Conservation (phyloP, 2,329 filamentous ascomycete genomes). For the Cladophialophora bantiana region DNA sequence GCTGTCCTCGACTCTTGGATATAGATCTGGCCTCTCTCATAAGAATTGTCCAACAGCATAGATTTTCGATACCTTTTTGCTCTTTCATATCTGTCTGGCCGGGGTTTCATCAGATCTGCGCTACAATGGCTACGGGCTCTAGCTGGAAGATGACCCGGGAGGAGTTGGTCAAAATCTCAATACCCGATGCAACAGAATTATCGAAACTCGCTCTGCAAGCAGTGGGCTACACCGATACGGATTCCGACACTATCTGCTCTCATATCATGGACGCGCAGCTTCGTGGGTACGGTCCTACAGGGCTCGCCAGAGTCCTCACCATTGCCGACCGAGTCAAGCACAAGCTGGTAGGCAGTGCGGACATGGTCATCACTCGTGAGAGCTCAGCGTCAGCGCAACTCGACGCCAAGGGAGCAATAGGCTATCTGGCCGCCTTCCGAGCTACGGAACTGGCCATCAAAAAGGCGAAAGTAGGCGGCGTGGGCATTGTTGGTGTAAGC, state of each 20-base stretch:
- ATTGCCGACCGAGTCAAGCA: constrained; percentile 13
- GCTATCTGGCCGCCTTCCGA: constrained; percentile 21
- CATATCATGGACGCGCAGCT: constrained; percentile 21
- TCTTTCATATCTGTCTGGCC: background rate
- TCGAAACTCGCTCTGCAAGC: background rate
- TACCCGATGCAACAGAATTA: background rate
- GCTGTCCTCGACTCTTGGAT: background rate
- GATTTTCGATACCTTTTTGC: background rate
- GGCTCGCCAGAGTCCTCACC: constrained; percentile 18
- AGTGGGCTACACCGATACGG: background rate
- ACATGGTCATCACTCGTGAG: constrained; percentile 14
- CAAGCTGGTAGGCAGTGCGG: background rate
- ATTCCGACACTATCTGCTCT: background rate
- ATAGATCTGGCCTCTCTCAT: no score
- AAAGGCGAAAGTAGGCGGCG: constrained; percentile 26
- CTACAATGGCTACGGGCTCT: constrained; percentile 5
- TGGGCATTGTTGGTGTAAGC: constrained; percentile 19
- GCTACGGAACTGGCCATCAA: constrained; percentile 24
- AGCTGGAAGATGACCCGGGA: constrained; percentile 14
- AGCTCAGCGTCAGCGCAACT: constrained; percentile 16
- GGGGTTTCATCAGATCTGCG: background rate
- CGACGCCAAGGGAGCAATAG: constrained; percentile 22
- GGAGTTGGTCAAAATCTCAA: constrained; percentile 13
- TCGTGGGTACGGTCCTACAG: constrained; percentile 9
- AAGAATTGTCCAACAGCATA: no score